Evolutionary conservation across 2,329 filamentous ascomycete genomes (phyloP), one percentile per base, ranked within the genome.

Genomic region (Hawksworthiomyces lignivorus): DNA sequence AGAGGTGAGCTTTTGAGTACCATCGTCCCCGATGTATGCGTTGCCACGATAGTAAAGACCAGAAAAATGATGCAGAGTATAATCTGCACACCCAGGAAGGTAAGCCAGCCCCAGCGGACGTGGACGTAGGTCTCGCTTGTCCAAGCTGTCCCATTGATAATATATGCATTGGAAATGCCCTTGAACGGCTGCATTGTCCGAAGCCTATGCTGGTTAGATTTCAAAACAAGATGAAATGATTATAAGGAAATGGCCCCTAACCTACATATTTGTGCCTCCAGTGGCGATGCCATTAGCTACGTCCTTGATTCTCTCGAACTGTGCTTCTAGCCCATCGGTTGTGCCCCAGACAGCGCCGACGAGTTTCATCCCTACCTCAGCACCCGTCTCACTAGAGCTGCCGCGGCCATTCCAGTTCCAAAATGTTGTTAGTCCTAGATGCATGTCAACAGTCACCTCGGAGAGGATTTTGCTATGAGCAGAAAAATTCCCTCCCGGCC

Each of bases 71-170:
- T 46, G 1, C 53, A 50, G 3, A 52, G 12, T 8, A 52, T 10
- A 5, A 48, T 48, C 35, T 53, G 46, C 4, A 33, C 24, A 2
- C 55, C 22, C 5, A 57, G 54, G 7, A 59, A 37, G 19, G 53
- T 50, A 6, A 59, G 44, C 58, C 57, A 62, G 2, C 48, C 48
- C 58, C 59, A 61, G 11, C 50, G 50, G 8, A 61, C 56, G n/a
- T 50, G 39, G 27, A 56, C 52, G 21, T 52, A 60, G 5, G 53
- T 55, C 44, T 56, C 52, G n/a, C 34, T 41, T 8, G 42, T 31
- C 24, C 44, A 54, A 1, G 52, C 53, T 6, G 43, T 24, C 4
- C 57, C 57, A 1, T 19, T 19, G 14, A 53, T 35, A 8, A 40
- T 8, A 15, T 38, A 38, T 7, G 22, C 21, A 12, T 40, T 44